Percentiles rank a stretch among this genome's conserved stretches.
Evolutionary conservation across 2,329 filamentous ascomycete genomes (phyloP).

Genomic region (Talaromyces sp.): DNA sequence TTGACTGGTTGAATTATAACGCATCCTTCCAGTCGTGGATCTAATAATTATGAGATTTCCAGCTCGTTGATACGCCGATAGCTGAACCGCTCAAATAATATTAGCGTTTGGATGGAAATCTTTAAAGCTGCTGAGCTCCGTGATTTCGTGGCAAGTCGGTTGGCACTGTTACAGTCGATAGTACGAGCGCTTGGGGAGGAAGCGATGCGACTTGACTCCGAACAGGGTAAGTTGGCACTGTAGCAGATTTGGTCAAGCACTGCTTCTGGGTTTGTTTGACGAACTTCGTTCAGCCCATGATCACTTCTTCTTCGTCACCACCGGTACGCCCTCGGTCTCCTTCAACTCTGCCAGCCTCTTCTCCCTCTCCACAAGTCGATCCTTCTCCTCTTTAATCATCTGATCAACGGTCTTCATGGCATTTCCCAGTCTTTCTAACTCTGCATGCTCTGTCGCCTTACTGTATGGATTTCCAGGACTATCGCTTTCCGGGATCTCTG

Average conservation of each 20-base stretch:
- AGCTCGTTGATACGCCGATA: background rate
- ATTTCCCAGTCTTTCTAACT: constrained; percentile 61
- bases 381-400: constrained; percentile 64
- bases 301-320: constrained; percentile 43
- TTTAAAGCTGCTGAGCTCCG: background rate
- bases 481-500: constrained; percentile 68
- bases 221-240: background rate
- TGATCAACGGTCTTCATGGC: constrained; percentile 59
- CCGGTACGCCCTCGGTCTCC: constrained; percentile 43
- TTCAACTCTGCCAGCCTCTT: constrained; percentile 54
- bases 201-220: background rate
- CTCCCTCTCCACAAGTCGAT: constrained; percentile 59
- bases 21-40: background rate
- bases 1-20: background rate
- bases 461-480: constrained; percentile 70
- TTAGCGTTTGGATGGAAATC: background rate
- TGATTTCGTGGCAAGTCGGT: background rate
- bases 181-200: background rate
- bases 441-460: constrained; percentile 66
- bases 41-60: background rate
- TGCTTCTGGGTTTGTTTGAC: background rate
- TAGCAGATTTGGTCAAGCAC: background rate
- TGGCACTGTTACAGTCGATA: background rate
- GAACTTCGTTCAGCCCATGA: background rate
- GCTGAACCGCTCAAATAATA: background rate